phyloP scores from a whole-genome alignment of 495 filamentous ascomycete species.

The Arthonia radiata region DNA sequence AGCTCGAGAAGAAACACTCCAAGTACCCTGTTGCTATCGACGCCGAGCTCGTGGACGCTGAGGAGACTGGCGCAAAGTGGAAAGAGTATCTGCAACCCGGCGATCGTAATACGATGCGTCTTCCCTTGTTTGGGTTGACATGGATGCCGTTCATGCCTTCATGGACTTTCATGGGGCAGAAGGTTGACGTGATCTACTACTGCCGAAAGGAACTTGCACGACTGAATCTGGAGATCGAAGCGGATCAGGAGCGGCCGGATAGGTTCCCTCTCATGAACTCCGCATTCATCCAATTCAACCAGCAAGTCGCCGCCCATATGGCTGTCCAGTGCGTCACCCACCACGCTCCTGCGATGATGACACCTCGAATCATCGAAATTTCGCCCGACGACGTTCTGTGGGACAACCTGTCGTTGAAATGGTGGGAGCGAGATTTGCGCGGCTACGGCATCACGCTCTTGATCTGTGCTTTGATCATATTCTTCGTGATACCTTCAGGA shows the following conservation, averaged over 20 bases:
- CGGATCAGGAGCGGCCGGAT: slow-evolving; percentile 69
- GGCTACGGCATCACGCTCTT: slow-evolving; percentile 36
- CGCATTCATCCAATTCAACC: slow-evolving; percentile 95
- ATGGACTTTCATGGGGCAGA: slow-evolving; percentile 63
- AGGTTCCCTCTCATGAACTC: slow-evolving; percentile 89
- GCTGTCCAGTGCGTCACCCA: slow-evolving; percentile 82
- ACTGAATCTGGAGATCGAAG: slow-evolving; percentile 78
- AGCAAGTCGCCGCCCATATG: slow-evolving; percentile 95
- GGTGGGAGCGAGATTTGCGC: slow-evolving; percentile 77
- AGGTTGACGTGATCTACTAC: slow-evolving; percentile 86
- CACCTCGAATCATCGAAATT: slow-evolving; percentile 76
- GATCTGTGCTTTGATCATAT: slow-evolving; percentile 54
- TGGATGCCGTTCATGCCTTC: slow-evolving; percentile 64
- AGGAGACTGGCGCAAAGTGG: slow-evolving; percentile 51
- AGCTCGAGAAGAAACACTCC: slow-evolving; percentile 13
- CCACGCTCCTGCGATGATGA: slow-evolving; percentile 84
- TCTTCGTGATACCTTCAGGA: slow-evolving; percentile 80
- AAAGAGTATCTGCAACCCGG: slow-evolving; percentile 54
- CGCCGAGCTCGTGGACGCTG: slow-evolving; percentile 33
- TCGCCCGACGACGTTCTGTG: slow-evolving; percentile 85
- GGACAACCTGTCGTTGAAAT: slow-evolving; percentile 93
- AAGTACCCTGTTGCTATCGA: slow-evolving; percentile 50
- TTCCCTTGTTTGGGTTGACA: slow-evolving; percentile 55
- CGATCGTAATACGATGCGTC: slow-evolving; percentile 63
- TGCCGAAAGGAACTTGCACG: slow-evolving; percentile 72